These are phyloP conservation scores for Malus hybrid DNA, from an alignment of 331 rosid genomes.

Conservation along the genomic window DNA sequence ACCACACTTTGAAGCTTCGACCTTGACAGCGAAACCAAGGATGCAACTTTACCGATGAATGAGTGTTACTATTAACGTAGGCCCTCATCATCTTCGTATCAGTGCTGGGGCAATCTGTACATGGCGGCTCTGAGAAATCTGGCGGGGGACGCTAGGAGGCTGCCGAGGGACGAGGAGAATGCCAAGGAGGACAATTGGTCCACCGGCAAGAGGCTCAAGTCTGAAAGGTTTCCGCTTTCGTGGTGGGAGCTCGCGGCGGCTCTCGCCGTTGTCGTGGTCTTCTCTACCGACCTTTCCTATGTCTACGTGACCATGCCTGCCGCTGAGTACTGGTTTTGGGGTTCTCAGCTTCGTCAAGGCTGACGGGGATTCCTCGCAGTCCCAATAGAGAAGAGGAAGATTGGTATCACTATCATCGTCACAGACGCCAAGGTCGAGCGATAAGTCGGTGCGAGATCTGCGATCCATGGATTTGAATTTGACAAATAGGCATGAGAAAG, in stretches of 20 bases:
- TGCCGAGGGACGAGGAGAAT: slow-evolving; percentile 58
- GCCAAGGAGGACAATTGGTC: slow-evolving; percentile 46
- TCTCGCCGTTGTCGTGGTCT: slow-evolving; percentile 45
- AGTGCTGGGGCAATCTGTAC: neutral
- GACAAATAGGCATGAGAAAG: slow-evolving; percentile 61
- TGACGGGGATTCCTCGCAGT: slow-evolving; percentile 38
- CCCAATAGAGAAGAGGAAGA: slow-evolving; percentile 71
- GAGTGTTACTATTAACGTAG: neutral
- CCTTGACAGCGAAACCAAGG: neutral
- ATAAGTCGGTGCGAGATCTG: slow-evolving; percentile 82
- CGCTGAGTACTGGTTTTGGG: slow-evolving; percentile 22
- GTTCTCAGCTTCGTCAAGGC: too few relatives aligned
- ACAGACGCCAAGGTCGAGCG: slow-evolving; percentile 89
- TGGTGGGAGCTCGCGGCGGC: slow-evolving; percentile 62
- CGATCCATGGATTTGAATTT: slow-evolving; percentile 96
- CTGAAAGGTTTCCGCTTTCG: slow-evolving; percentile 52
- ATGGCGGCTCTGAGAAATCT: slow-evolving; percentile 90
- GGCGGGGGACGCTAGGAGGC: slow-evolving; percentile 23
- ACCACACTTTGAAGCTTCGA: neutral
- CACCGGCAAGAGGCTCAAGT: slow-evolving; percentile 55
- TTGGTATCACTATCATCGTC: slow-evolving; percentile 82
- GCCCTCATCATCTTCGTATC: neutral
- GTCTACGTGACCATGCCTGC: slow-evolving; percentile 84
- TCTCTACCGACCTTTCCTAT: slow-evolving; percentile 60
- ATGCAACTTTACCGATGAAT: neutral